phyloP scores from a whole-genome alignment of 768 basidiomycete species.

The Hypsizygus marmoreus region DNA sequence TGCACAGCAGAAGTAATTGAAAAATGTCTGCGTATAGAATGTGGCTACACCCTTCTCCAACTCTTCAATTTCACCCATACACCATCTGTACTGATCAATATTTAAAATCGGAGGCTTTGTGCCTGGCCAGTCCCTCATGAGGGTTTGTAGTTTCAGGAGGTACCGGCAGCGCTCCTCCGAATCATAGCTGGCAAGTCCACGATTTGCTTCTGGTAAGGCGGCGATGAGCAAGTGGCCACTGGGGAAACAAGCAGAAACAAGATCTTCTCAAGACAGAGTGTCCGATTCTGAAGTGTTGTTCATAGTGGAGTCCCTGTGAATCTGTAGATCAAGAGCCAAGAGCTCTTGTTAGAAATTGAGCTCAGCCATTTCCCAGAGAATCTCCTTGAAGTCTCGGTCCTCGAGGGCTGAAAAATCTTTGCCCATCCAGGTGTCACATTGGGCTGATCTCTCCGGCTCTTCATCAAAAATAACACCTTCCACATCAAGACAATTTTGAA shows the following conservation, averaged over 20 bases:
- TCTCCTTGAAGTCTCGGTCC: constrained; percentile 2
- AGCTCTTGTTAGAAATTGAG: constrained; percentile 22
- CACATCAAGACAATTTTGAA: neutral
- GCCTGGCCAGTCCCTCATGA: constrained; percentile 9
- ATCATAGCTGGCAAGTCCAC: constrained; percentile 7
- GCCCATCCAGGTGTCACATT: neutral
- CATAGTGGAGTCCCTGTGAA: neutral
- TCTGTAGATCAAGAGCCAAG: constrained; percentile 17
- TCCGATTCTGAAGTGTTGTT: too few relatives aligned
- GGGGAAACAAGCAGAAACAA: constrained; percentile 6
- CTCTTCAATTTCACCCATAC: neutral
- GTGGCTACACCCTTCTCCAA: constrained; percentile 1
- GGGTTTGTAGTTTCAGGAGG: neutral
- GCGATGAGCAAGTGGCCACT: neutral
- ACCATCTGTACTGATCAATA: neutral
- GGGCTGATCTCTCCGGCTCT: neutral
- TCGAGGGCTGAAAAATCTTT: neutral
- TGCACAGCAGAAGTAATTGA: constrained; percentile 11
- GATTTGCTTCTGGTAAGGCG: constrained; percentile 5
- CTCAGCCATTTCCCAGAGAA: constrained; percentile 21
- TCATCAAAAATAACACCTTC: neutral
- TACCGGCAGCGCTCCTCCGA: constrained; percentile 2
- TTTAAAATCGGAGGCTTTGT: neutral
- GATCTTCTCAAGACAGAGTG: constrained; percentile 12
- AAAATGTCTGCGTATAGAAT: constrained; percentile 11